Evolutionary conservation across 768 basidiomycete genomes (phyloP).

Genomic region (Galerina sulciceps): DNA sequence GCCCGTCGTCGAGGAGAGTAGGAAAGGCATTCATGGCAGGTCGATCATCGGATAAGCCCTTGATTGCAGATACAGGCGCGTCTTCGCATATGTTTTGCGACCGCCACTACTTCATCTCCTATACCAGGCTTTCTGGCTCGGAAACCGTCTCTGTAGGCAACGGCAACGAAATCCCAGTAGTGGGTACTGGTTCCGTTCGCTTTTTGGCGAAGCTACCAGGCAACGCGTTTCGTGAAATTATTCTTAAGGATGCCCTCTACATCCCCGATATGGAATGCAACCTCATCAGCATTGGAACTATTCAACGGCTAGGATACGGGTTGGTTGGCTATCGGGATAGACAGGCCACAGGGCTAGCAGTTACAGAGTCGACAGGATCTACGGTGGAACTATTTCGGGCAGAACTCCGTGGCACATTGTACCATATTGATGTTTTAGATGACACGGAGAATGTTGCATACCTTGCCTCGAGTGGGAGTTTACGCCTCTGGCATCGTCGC

Average conservation of each 20-base stretch:
- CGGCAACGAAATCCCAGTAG: conserved; percentile 11
- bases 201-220: conserved; percentile 8
- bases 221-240: neutral
- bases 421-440: too few relatives aligned
- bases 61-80: neutral
- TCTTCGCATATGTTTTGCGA: conserved; percentile 19
- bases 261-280: conserved; percentile 7
- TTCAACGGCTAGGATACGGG: neutral
- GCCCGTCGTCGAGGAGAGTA: too few relatives aligned
- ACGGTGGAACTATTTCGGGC: neutral
- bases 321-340: neutral
- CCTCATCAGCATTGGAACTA: conserved; percentile 3
- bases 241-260: conserved; percentile 2
- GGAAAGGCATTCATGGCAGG: too few relatives aligned
- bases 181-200: conserved; percentile 11
- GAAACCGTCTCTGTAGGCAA: conserved; percentile 21
- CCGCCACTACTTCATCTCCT: conserved; percentile 8
- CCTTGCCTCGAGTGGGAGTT: too few relatives aligned
- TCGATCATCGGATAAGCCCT: too few relatives aligned
- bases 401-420: neutral
- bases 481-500: neutral
- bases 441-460: too few relatives aligned
- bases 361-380: neutral
- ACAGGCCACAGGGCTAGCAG: neutral
- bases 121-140: neutral